phyloP scores from a whole-genome alignment of 352 stramenopile genomes.

The Pythium guiyangense region DNA sequence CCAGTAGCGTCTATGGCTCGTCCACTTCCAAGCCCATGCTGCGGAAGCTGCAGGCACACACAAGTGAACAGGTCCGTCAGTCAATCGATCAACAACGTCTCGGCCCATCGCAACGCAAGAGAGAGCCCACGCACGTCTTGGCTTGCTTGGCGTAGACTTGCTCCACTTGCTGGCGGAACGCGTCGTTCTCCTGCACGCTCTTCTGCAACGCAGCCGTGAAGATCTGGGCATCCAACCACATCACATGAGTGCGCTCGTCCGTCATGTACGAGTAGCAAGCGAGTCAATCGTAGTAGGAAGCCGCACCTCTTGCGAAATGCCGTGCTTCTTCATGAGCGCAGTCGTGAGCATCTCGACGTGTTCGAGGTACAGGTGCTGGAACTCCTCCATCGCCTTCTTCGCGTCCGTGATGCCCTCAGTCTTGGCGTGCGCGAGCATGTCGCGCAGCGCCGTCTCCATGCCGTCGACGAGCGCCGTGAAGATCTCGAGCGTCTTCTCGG shows the following conservation, averaged over 20 bases:
- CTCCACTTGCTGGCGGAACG: slow-evolving; percentile 69
- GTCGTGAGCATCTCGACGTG: slow-evolving; percentile 68
- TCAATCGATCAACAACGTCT: neutral
- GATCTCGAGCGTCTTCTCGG: slow-evolving; percentile 66
- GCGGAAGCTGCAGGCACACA: slow-evolving; percentile 40
- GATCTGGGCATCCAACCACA: slow-evolving; percentile 9
- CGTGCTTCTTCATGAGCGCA: slow-evolving; percentile 58
- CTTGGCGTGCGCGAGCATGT: slow-evolving; percentile 68
- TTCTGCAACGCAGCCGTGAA: slow-evolving; percentile 72
- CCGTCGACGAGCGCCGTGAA: slow-evolving; percentile 56
- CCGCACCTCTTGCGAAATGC: slow-evolving; percentile 54
- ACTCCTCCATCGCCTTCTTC: slow-evolving; percentile 68
- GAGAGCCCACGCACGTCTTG: slow-evolving; percentile 42
- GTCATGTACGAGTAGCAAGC: neutral
- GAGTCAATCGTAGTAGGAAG: no score
- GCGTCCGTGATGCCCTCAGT: slow-evolving; percentile 70
- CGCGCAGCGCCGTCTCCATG: slow-evolving; percentile 77
- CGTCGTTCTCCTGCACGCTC: slow-evolving; percentile 50
- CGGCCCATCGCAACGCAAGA: neutral
- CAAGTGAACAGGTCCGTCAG: neutral
- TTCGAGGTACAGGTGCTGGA: slow-evolving; percentile 69
- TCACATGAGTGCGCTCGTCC: neutral
- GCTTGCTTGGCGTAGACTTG: slow-evolving; percentile 65
- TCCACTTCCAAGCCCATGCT: slow-evolving; percentile 63
- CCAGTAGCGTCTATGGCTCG: slow-evolving; percentile 24